Evolutionary conservation across 1,284 basidiomycete species (phyloP).

Genomic region (Moesziomyces parantarcticus): DNA sequence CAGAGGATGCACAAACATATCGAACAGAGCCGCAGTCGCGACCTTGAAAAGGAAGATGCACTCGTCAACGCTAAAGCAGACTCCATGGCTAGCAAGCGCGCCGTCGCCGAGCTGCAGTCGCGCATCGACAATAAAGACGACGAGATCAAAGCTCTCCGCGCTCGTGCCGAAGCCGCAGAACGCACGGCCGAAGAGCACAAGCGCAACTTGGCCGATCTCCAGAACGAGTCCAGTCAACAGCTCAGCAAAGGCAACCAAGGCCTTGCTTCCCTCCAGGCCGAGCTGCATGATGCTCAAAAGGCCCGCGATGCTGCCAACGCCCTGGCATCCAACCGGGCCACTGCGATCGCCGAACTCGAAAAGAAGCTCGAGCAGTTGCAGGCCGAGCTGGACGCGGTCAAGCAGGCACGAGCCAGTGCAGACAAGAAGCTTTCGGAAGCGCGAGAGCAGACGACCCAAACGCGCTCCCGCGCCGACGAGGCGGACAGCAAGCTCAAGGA

Average conservation of each 20-base stretch:
- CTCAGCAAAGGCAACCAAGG: conserved; percentile 13
- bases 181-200: conserved; percentile 18
- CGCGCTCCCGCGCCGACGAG: conserved; percentile 10
- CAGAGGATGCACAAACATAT: conserved; percentile 18
- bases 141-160: conserved; percentile 16
- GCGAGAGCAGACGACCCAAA: conserved; percentile 5
- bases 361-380: conserved; percentile 13
- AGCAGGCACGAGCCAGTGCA: neutral
- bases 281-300: conserved; percentile 7
- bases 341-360: conserved; percentile 19
- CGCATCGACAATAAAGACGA: conserved; percentile 16
- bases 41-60: conserved; percentile 29
- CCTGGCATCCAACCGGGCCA: conserved; percentile 14
- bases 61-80: conserved; percentile 32
- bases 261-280: conserved; percentile 18
- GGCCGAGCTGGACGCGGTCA: conserved; percentile 9
- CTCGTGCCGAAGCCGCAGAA: conserved; percentile 29
- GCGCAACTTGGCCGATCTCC: conserved; percentile 14
- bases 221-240: conserved; percentile 9
- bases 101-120: conserved; percentile 18
- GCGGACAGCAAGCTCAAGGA: conserved; percentile 35
- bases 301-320: conserved; percentile 1
- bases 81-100: conserved; percentile 23
- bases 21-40: conserved; percentile 23
- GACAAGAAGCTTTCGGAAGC: conserved; percentile 6